These are phyloP conservation scores for Ilyonectria mors-panacis DNA, from an alignment of 2,329 filamentous ascomycete species.

Conservation along the genomic window DNA sequence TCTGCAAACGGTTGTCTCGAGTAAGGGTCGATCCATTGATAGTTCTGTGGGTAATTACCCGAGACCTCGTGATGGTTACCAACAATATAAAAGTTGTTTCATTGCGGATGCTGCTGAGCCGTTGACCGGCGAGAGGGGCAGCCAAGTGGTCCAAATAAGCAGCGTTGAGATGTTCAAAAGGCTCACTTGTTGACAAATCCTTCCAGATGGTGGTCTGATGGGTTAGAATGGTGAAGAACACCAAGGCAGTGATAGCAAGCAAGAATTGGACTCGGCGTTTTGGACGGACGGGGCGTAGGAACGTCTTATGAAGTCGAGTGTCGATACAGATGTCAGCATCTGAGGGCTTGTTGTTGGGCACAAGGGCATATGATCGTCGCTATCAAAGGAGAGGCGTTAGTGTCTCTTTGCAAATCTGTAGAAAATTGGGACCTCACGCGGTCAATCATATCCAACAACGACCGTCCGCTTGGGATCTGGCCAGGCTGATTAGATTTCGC, in stretches of 20 bases:
- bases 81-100: constrained; percentile 14
- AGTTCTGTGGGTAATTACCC: constrained; percentile 18
- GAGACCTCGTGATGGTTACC: constrained; percentile 28
- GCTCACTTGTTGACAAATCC: neutral
- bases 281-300: neutral
- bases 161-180: neutral
- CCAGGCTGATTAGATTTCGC: too few species aligned
- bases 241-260: neutral
- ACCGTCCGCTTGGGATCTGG: too few species aligned
- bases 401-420: too few species aligned
- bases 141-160: neutral
- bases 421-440: too few species aligned
- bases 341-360: too few species aligned
- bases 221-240: neutral
- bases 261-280: neutral
- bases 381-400: too few species aligned
- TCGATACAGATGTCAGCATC: neutral
- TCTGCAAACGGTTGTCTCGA: constrained; percentile 18
- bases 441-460: too few species aligned
- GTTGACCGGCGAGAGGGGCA: neutral
- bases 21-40: constrained; percentile 24
- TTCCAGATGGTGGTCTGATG: neutral
- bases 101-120: neutral
- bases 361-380: too few species aligned
- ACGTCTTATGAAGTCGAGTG: neutral